Evolutionary conservation across 2,329 filamentous ascomycete species (phyloP).

Genomic region (Pezicula neosporulosa): DNA sequence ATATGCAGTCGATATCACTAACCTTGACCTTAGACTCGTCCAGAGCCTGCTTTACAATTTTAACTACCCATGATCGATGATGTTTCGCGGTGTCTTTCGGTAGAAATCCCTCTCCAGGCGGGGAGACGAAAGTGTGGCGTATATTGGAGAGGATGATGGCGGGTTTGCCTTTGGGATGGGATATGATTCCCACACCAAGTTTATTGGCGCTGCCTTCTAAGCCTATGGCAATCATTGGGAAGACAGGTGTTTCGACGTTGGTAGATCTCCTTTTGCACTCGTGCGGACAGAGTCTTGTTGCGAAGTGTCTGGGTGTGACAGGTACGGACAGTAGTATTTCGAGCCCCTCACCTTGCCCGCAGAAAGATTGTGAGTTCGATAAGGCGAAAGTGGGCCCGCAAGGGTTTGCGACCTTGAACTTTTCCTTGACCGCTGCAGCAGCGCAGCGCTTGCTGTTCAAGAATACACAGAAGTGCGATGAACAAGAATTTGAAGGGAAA

Average conservation of each 20-base stretch:
- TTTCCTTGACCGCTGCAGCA: too few relatives aligned
- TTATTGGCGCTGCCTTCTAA: slow-evolving; percentile 98
- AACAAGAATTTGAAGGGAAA: too few relatives aligned
- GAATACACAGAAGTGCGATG: too few relatives aligned
- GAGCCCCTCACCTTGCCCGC: not conserved
- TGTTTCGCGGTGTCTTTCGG: slow-evolving; percentile 95
- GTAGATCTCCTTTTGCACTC: too few relatives aligned
- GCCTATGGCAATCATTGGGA: slow-evolving; percentile 61
- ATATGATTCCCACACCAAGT: slow-evolving; percentile 88
- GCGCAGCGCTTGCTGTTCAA: too few relatives aligned
- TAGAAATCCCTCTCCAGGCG: slow-evolving; percentile 89
- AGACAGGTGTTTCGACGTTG: too few relatives aligned
- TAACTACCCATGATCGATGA: slow-evolving; percentile 81
- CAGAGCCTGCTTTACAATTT: slow-evolving; percentile 77
- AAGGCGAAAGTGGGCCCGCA: too few relatives aligned
- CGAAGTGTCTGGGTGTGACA: too few relatives aligned
- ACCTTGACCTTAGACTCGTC: slow-evolving; percentile 59
- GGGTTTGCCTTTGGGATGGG: slow-evolving; percentile 55
- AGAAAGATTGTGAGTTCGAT: too few relatives aligned
- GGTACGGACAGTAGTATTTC: not conserved
- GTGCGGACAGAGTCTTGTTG: not conserved
- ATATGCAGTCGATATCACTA: slow-evolving; percentile 80
- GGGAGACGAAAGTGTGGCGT: slow-evolving; percentile 88
- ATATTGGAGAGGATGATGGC: slow-evolving; percentile 85
- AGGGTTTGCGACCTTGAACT: too few relatives aligned